Percentiles rank a stretch among this genome's conserved stretches.
These are phyloP conservation scores for Lathyrus sativus DNA, from an alignment of 306 rosid species.

Conservation along the genomic window DNA sequence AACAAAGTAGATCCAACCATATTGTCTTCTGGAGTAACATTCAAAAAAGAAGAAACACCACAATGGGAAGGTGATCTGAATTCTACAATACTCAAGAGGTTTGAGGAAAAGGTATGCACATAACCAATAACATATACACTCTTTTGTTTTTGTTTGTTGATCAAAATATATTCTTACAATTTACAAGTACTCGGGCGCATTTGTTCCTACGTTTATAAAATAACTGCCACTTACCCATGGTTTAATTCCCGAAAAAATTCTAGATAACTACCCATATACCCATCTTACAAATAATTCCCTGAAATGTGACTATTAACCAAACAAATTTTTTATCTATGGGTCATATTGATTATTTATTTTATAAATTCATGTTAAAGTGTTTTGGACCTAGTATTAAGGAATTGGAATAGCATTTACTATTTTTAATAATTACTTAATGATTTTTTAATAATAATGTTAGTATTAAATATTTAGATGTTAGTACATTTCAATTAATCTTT, in stretches of 20 bases:
- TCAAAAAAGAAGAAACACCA: not conserved
- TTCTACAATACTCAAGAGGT: not conserved
- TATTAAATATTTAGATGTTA: no score
- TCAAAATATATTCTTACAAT: not conserved
- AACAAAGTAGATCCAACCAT: not conserved
- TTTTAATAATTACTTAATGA: not conserved
- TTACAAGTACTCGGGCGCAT: not conserved
- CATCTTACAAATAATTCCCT: no score
- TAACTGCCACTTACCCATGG: no score
- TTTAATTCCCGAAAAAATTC: no score
- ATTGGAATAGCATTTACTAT: not conserved
- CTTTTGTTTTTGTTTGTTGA: not conserved
- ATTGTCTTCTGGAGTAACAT: not conserved
- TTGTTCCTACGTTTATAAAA: no score
- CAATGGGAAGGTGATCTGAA: slow-evolving; percentile 5
- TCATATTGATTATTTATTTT: not conserved
- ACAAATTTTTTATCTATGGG: not conserved
- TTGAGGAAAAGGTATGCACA: not conserved
- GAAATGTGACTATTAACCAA: no score
- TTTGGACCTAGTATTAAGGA: not conserved
- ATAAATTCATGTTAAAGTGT: not conserved
- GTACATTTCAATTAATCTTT: no score
- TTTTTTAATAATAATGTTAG: no score
- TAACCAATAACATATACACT: not conserved
- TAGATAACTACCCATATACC: no score